Evolutionary conservation across 106 monocot species (phyloP), one percentile per base, ranked within the genome.

Genomic region (Platanthera guangdongensis): DNA sequence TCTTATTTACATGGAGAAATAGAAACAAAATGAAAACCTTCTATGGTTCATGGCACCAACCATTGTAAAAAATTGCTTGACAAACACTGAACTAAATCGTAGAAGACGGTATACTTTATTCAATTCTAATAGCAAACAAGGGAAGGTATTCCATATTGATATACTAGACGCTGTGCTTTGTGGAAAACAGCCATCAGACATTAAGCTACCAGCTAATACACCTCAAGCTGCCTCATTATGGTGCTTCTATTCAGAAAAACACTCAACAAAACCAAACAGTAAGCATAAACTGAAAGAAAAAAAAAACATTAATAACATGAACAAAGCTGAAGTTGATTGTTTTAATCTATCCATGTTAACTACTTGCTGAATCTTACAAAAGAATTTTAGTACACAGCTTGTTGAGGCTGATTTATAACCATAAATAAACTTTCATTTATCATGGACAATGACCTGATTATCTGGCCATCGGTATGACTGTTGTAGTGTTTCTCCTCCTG

Each of bases 381-480:
- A 45, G 57, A 76, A 62, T 63, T 63, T 19, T 50, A 62, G 64
- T 39, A 69, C 16, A 10, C 5, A n/a, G 25, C 47, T 57, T 46
- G 70, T 65, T 9, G 48, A 69, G 12, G 52, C 45, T 50, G 50
- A 68, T 54, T 53, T 68, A 47, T 28, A 50, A 39, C 15, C 46
- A 21, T 59, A 59, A 5, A 52, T 19, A 54, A 71, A 12, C n/a
- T 71, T 71, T 71, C 70, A 1, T 71, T 47, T 28, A 47, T 48
- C 13, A 48, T 48, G 47, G n/a, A 48, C 8, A 18, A 30, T 71
- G 4, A 88, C 87, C 87, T 88, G 76, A 18, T 84, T 85, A 82
- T 84, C 82, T 78, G 82, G 82, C 87, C 87, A 88, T 50, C 80
- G 14, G 54, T 74, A 88, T n/a, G 80, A 74, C 54, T 78, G 45